A percentile compares a stretch with the other conserved stretches of the same genome.
phyloP scores from a whole-genome alignment of 352 stramenopile species.

The Globisporangium heterothallicum region DNA sequence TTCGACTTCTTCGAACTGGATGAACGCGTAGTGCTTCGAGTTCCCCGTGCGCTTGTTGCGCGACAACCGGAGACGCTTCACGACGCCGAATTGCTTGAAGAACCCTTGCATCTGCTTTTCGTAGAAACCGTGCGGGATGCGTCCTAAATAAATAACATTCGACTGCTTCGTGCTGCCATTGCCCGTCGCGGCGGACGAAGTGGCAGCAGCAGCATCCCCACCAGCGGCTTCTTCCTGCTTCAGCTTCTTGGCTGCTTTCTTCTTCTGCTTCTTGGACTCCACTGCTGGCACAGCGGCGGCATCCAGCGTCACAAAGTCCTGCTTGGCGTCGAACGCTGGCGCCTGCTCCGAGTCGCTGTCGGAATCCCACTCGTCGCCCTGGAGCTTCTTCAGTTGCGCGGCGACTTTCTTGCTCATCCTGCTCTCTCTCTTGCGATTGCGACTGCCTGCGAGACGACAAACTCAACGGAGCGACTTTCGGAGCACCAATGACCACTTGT shows the following conservation, averaged over 20 bases:
- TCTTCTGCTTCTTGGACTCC: constrained; percentile 33
- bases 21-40: constrained; percentile 95
- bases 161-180: constrained; percentile 40
- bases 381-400: constrained; percentile 74
- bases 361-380: constrained; percentile 82
- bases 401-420: constrained; percentile 75
- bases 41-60: constrained; percentile 93
- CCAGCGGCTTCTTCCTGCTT: constrained; percentile 22
- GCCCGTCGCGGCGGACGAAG: constrained; percentile 11
- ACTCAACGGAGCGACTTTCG: too few species aligned
- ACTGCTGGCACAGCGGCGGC: too few species aligned
- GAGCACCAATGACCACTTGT: constrained; percentile 4
- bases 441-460: too few species aligned
- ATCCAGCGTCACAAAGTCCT: constrained; percentile 51
- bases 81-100: constrained; percentile 95
- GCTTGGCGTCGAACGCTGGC: constrained; percentile 35
- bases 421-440: not conserved
- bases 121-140: constrained; percentile 95
- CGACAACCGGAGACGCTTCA: constrained; percentile 89
- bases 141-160: constrained; percentile 95
- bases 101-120: constrained; percentile 94
- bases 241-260: constrained; percentile 37
- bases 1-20: constrained; percentile 92
- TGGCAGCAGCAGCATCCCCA: too few species aligned
- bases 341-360: constrained; percentile 64